phyloP scores from a whole-genome alignment of 371 early-diverging fungal species.

The Zychaea mexicana region DNA sequence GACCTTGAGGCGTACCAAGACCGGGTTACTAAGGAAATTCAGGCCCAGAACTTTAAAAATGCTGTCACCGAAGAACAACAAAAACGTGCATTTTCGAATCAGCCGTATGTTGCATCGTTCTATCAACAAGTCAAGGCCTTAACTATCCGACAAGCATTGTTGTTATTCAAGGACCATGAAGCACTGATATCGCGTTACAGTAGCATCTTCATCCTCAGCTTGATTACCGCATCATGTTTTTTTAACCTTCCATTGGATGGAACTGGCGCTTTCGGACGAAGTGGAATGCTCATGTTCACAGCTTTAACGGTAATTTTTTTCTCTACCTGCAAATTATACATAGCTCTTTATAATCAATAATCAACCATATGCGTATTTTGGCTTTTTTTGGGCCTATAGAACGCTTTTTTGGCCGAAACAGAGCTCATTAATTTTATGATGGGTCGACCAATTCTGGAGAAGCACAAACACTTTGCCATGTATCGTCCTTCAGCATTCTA shows the following conservation, averaged over 20 bases:
- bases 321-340: too few relatives aligned
- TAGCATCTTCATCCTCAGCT: conserved; percentile 57
- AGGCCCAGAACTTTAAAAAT: conserved; percentile 36
- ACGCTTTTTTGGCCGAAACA: conserved; percentile 54
- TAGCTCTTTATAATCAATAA: too few relatives aligned
- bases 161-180: conserved; percentile 44
- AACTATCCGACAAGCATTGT: conserved; percentile 49
- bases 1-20: conserved; percentile 29
- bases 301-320: conserved; percentile 36
- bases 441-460: conserved; percentile 62
- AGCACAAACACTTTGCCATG: too few relatives aligned
- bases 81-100: conserved; percentile 32
- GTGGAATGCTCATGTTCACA: conserved; percentile 60
- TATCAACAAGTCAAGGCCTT: conserved; percentile 49
- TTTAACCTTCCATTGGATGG: conserved; percentile 50
- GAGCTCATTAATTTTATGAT: conserved; percentile 52
- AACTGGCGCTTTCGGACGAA: conserved; percentile 67
- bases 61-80: conserved; percentile 44
- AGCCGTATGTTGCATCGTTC: conserved; percentile 54
- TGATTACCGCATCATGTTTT: conserved; percentile 70
- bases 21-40: conserved; percentile 18
- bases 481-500: conserved; percentile 67
- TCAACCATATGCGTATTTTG: too few relatives aligned
- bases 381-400: conserved; percentile 57
- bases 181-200: conserved; percentile 53